Conservation (phyloP, 148 eudicot genomes). For the Silene conica region DNA sequence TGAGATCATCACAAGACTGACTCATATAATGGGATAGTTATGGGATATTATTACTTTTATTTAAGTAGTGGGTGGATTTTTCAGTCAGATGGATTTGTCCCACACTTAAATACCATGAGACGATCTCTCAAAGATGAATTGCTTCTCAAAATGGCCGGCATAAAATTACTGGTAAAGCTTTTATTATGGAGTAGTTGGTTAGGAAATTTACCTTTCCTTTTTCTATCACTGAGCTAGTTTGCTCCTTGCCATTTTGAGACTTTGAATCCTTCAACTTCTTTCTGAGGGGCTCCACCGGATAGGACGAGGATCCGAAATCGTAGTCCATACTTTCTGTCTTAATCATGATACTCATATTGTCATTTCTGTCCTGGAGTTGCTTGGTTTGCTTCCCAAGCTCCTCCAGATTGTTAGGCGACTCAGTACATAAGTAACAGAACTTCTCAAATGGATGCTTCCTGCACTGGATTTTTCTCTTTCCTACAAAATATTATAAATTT, state of each 20-base stretch:
- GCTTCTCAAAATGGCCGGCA: too few relatives aligned
- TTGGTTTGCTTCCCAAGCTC: slow-evolving; percentile 17
- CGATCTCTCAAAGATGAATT: too few relatives aligned
- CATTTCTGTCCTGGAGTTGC: not conserved
- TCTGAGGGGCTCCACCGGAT: slow-evolving; percentile 3
- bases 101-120: too few relatives aligned
- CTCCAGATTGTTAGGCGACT: slow-evolving; percentile 10
- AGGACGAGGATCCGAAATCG: not conserved
- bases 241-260: slow-evolving; percentile 2
- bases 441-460: slow-evolving; percentile 14
- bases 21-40: too few relatives aligned
- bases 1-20: too few relatives aligned
- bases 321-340: slow-evolving; percentile 16
- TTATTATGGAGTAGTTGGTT: not conserved
- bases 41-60: too few relatives aligned
- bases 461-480: slow-evolving; percentile 3
- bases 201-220: not conserved
- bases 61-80: too few relatives aligned
- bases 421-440: not conserved
- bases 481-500: slow-evolving; percentile 11
- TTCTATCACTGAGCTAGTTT: slow-evolving; percentile 5
- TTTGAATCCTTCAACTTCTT: slow-evolving; percentile 10
- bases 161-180: too few relatives aligned
- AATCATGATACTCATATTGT: not conserved
- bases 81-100: too few relatives aligned